phyloP scores from a whole-genome alignment of 2,329 filamentous ascomycete species.

The Rhinocladiella mackenziei region DNA sequence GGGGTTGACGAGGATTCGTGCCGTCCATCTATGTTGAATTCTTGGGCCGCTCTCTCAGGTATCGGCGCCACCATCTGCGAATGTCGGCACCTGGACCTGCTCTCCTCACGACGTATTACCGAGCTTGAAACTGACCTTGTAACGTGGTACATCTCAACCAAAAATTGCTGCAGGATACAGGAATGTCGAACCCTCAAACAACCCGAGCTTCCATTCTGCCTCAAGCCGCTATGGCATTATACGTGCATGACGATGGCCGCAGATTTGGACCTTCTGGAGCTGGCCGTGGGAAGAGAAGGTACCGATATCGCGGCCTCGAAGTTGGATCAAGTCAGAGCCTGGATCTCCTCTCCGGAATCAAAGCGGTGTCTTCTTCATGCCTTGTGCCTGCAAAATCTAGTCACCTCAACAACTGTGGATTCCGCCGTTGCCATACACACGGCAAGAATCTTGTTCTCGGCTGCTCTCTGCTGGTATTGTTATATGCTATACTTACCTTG shows the following conservation, averaged over 20 bases:
- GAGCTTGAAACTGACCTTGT: slow-evolving; percentile 3
- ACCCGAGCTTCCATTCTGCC: slow-evolving; percentile 26
- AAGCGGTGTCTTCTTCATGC: slow-evolving; percentile 27
- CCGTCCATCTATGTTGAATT: slow-evolving; percentile 1
- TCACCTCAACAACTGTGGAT: slow-evolving; percentile 14
- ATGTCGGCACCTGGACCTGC: slow-evolving; percentile 1
- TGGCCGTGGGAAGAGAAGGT: slow-evolving; percentile 30
- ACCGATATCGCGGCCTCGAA: slow-evolving; percentile 9
- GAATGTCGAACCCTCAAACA: slow-evolving; percentile 4
- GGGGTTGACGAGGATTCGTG: neutral
- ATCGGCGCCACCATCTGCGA: slow-evolving; percentile 23
- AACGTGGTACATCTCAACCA: slow-evolving; percentile 4
- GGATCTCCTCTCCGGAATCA: slow-evolving; percentile 26
- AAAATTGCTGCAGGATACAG: slow-evolving; percentile 1
- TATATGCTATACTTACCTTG: neutral
- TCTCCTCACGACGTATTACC: neutral
- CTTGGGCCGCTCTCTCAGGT: slow-evolving; percentile 16
- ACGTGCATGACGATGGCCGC: slow-evolving; percentile 28
- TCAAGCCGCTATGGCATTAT: slow-evolving; percentile 32
- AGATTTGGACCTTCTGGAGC: slow-evolving; percentile 30
- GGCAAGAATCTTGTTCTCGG: slow-evolving; percentile 24
- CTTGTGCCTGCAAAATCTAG: slow-evolving; percentile 22
- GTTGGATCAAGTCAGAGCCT: slow-evolving; percentile 14
- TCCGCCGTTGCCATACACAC: slow-evolving; percentile 25
- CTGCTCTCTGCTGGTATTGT: slow-evolving; percentile 7